Evolutionary conservation across 495 filamentous ascomycete species (phyloP).

Genomic region (Xylaria palmicola): DNA sequence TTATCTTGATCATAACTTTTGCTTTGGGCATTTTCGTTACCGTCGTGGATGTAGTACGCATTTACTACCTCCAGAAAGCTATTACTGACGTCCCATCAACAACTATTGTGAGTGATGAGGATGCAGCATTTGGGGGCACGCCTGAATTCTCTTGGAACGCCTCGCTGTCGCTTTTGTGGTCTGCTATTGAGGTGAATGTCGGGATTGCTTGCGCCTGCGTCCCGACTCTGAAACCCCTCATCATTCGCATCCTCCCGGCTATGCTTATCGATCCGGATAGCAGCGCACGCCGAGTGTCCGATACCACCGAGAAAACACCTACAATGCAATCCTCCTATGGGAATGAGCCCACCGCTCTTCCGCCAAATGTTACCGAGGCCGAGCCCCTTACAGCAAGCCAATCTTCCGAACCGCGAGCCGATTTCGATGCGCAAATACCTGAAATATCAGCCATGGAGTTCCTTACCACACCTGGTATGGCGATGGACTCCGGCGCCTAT

Average conservation of each 20-base stretch:
- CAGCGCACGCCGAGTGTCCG: slow-evolving; percentile 23
- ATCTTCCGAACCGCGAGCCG: slow-evolving; percentile 14
- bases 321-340: slow-evolving; percentile 20
- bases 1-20: slow-evolving; percentile 79
- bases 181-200: slow-evolving; percentile 83
- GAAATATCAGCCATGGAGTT: slow-evolving; percentile 59
- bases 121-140: slow-evolving; percentile 35
- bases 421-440: slow-evolving; percentile 42
- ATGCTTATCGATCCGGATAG: slow-evolving; percentile 56
- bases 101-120: slow-evolving; percentile 24
- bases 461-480: slow-evolving; percentile 54
- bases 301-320: slow-evolving; percentile 9
- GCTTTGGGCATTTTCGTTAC: slow-evolving; percentile 81
- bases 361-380: slow-evolving; percentile 7
- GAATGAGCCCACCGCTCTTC: slow-evolving; percentile 4
- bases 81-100: slow-evolving; percentile 32
- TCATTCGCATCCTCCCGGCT: slow-evolving; percentile 70
- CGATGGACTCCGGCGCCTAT: slow-evolving; percentile 6
- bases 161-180: slow-evolving; percentile 88
- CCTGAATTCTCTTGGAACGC: slow-evolving; percentile 64
- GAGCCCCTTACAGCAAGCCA: slow-evolving; percentile 24
- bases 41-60: slow-evolving; percentile 82
- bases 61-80: slow-evolving; percentile 84
- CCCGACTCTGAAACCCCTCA: slow-evolving; percentile 83
- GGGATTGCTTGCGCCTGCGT: slow-evolving; percentile 87